A percentile compares a stretch with the other conserved stretches of the same genome.
These are phyloP conservation scores for Pseudogymnoascus sp. DNA, from an alignment of 2,329 filamentous ascomycete genomes.

Conservation along the genomic window DNA sequence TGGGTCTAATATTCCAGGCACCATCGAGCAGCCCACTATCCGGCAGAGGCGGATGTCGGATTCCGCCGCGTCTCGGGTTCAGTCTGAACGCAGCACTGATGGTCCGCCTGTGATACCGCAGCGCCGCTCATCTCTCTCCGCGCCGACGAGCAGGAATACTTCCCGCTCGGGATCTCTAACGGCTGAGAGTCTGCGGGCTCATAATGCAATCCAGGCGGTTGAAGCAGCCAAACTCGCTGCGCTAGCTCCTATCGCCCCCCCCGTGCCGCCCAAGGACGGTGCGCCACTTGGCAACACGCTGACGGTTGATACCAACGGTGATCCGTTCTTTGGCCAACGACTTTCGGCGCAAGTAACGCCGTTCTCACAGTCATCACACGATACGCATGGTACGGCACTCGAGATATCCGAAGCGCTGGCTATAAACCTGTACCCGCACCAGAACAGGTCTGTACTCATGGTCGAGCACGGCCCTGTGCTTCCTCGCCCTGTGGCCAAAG, in stretches of 20 bases:
- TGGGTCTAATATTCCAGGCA: conserved; percentile 36
- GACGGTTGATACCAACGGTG: conserved; percentile 44
- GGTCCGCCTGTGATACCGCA: conserved; percentile 49
- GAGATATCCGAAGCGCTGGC: conserved; percentile 57
- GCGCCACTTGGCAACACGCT: conserved; percentile 21
- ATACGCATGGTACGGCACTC: conserved; percentile 48
- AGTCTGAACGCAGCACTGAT: conserved; percentile 46
- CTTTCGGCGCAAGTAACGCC: conserved; percentile 51
- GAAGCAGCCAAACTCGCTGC: conserved; percentile 17
- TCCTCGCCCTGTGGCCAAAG: background rate
- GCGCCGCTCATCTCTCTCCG: conserved; percentile 53
- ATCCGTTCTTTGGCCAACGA: conserved; percentile 44
- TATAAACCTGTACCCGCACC: conserved; percentile 54
- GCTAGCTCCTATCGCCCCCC: background rate
- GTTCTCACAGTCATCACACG: conserved; percentile 53
- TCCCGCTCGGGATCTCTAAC: conserved; percentile 50
- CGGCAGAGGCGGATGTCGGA: conserved; percentile 24
- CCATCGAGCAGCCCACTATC: conserved; percentile 31
- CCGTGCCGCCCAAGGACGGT: background rate
- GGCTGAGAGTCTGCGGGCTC: conserved; percentile 49
- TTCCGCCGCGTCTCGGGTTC: conserved; percentile 20
- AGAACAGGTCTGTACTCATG: conserved; percentile 56
- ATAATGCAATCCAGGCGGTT: conserved; percentile 30
- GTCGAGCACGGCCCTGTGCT: conserved; percentile 30
- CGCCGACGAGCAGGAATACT: conserved; percentile 50